Evolutionary conservation across 164 flowering plant species (phyloP).

Genomic region (Nelumbo lutea): DNA sequence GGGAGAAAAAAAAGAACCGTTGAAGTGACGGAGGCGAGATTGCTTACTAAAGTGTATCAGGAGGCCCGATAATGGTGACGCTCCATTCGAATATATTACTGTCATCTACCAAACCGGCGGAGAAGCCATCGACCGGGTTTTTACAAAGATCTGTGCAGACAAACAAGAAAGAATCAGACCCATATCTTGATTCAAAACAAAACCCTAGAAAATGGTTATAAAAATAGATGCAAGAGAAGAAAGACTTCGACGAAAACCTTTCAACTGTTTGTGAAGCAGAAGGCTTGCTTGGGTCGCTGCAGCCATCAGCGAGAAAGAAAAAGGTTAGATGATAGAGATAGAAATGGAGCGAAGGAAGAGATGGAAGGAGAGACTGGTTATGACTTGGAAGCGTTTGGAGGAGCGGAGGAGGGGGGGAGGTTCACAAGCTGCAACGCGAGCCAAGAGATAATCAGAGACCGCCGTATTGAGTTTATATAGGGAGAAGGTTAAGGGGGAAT

Average conservation of each 20-base stretch:
- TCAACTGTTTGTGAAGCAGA: slow-evolving; percentile 75
- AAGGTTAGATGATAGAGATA: slow-evolving; percentile 1
- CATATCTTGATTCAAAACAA: not conserved
- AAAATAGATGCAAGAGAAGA: not conserved
- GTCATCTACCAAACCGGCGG: slow-evolving; percentile 72
- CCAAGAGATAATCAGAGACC: too few species aligned
- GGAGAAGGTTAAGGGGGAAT: too few species aligned
- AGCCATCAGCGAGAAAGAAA: slow-evolving; percentile 44
- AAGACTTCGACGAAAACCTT: slow-evolving; percentile 29
- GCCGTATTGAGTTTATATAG: too few species aligned
- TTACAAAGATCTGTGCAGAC: slow-evolving; percentile 50
- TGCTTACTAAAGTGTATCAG: slow-evolving; percentile 65
- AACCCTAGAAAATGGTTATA: not conserved
- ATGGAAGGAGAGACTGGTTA: too few species aligned
- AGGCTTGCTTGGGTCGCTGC: slow-evolving; percentile 74
- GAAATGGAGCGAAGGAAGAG: too few species aligned
- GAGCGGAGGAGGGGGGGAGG: too few species aligned
- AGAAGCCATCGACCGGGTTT: slow-evolving; percentile 71
- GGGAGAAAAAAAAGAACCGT: not conserved
- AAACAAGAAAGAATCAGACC: slow-evolving; percentile 14
- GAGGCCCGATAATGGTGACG: slow-evolving; percentile 73
- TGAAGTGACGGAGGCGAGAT: not conserved
- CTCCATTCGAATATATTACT: slow-evolving; percentile 69
- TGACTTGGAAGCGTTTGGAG: too few species aligned
- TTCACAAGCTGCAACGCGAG: too few species aligned